phyloP scores from a whole-genome alignment of 225 moss, liverwort and hornwort species.

The Marchantia polymorpha region DNA sequence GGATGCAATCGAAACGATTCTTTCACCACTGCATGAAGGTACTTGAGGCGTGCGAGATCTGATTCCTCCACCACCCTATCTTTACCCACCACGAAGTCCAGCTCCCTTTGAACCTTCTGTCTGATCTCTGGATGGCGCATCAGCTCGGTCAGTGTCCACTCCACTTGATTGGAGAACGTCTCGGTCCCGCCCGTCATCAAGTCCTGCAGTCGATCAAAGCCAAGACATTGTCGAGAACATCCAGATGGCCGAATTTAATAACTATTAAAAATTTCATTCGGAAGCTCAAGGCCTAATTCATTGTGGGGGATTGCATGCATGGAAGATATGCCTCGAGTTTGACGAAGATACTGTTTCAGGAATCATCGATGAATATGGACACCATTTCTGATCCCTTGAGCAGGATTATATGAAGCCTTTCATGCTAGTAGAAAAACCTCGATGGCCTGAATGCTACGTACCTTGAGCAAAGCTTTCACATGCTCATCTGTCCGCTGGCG shows the following conservation, averaged over 20 bases:
- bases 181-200: conserved; percentile 61
- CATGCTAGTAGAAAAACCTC: neutral
- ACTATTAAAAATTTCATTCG: no score
- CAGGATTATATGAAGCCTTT: neutral
- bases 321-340: no score
- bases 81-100: conserved; percentile 55
- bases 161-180: conserved; percentile 52
- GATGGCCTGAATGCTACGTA: neutral
- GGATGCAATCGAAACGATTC: conserved; percentile 70
- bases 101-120: conserved; percentile 47
- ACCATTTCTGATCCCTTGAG: no score
- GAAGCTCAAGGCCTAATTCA: no score
- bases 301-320: no score
- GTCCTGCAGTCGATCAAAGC: conserved; percentile 55
- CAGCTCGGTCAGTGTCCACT: conserved; percentile 64
- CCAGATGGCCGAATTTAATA: no score
- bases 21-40: conserved; percentile 59
- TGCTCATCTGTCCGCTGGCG: conserved; percentile 7
- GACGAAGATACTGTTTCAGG: no score
- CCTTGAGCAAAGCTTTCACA: conserved; percentile 15
- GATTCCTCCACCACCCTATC: conserved; percentile 53
- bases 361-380: no score
- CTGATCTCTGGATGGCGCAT: conserved; percentile 58
- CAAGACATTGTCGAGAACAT: no score
- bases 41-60: conserved; percentile 45